A percentile compares a stretch with the other conserved stretches of the same genome.
These are phyloP conservation scores for Xylaria curta DNA, from an alignment of 495 filamentous ascomycete species.

Conservation along the genomic window DNA sequence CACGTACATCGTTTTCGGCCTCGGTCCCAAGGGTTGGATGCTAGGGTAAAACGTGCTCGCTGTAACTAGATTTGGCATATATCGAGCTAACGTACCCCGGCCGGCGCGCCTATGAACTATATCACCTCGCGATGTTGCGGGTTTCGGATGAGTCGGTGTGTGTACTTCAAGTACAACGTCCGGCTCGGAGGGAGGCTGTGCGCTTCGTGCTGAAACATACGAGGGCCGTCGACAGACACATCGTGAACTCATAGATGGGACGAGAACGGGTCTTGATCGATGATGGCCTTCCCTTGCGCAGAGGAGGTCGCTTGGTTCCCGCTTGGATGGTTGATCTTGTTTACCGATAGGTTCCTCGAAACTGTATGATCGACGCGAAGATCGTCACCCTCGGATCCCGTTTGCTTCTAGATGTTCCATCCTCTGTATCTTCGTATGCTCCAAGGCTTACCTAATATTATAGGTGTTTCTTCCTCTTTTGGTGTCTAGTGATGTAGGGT, in stretches of 20 bases:
- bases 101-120: not conserved
- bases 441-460: not conserved
- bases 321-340: not conserved
- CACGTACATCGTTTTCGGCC: not conserved
- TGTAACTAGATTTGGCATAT: not conserved
- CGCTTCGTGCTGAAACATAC: not conserved
- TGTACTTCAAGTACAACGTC: not conserved
- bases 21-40: not conserved
- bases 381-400: slow-evolving; percentile 4
- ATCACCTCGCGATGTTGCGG: not conserved
- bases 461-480: not conserved
- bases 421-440: not conserved
- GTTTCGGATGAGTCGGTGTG: not conserved
- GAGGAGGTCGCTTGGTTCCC: not conserved
- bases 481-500: not conserved
- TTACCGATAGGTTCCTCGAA: slow-evolving; percentile 3
- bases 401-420: not conserved
- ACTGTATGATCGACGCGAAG: slow-evolving; percentile 10
- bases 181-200: not conserved
- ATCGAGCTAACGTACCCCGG: not conserved
- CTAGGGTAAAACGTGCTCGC: not conserved
- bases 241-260: not conserved
- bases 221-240: not conserved
- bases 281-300: not conserved
- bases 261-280: not conserved